phyloP scores from a whole-genome alignment of 306 rosid species.

The Albizia julibrissin region DNA sequence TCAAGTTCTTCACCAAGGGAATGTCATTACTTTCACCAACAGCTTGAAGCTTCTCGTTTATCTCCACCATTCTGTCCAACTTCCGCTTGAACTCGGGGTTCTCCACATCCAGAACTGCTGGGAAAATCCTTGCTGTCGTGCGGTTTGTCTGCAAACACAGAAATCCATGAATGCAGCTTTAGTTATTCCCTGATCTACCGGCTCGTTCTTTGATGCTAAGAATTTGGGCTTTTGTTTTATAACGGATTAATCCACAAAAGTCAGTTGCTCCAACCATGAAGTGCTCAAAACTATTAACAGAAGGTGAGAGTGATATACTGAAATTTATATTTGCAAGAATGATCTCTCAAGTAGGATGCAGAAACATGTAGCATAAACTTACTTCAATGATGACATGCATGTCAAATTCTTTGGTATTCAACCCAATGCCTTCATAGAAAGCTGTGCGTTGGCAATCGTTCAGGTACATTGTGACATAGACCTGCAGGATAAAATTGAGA shows the following conservation, averaged over 20 bases:
- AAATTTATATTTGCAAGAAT: neutral
- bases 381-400: conserved; percentile 99
- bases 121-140: conserved; percentile 93
- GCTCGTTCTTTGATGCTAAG: conserved; percentile 1
- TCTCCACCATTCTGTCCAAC: conserved; percentile 89
- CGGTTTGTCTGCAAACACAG: conserved; percentile 80
- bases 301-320: neutral
- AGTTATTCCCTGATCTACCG: neutral
- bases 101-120: conserved; percentile 95
- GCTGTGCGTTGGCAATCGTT: conserved; percentile 97
- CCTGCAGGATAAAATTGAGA: conserved; percentile 57
- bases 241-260: neutral
- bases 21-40: conserved; percentile 66
- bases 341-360: neutral
- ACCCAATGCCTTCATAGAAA: conserved; percentile 96
- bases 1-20: conserved; percentile 82
- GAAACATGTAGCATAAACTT: conserved; percentile 29
- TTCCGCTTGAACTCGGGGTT: conserved; percentile 93
- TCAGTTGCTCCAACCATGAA: neutral
- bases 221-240: neutral
- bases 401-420: conserved; percentile 89
- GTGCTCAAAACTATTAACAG: neutral
- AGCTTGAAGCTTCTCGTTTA: conserved; percentile 73
- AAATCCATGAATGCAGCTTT: conserved; percentile 7
- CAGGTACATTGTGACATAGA: conserved; percentile 95